A percentile compares a stretch with the other conserved stretches of the same genome.
Conservation (phyloP, 2,329 filamentous ascomycete genomes). For the Cladophialophora chaetospira region DNA sequence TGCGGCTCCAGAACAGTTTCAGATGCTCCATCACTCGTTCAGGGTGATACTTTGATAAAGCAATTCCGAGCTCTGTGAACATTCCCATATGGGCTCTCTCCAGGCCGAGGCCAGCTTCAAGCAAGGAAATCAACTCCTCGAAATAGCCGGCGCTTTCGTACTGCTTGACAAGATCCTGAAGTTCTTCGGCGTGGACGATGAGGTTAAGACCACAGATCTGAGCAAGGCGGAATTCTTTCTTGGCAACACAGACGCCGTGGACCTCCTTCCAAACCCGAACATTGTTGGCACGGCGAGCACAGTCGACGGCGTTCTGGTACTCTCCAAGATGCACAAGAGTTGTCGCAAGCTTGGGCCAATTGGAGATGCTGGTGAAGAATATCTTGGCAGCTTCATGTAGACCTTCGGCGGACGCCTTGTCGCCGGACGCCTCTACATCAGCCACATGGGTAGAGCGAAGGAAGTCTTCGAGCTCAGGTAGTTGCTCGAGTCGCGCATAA, state of each 20-base stretch:
- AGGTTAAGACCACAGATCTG: constrained; percentile 99
- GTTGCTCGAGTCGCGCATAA: constrained; percentile 87
- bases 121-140: constrained; percentile 90
- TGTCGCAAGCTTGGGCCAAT: constrained; percentile 98
- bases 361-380: constrained; percentile 96
- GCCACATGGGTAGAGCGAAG: constrained; percentile 89
- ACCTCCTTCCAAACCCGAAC: constrained; percentile 99
- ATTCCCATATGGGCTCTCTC: constrained; percentile 95
- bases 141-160: constrained; percentile 98
- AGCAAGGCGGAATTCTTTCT: constrained; percentile 98
- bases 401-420: constrained; percentile 95
- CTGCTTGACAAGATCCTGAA: constrained; percentile 89
- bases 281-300: constrained; percentile 96
- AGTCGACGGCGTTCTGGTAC: constrained; percentile 97
- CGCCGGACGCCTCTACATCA: constrained; percentile 92
- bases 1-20: constrained; percentile 96
- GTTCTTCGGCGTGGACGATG: constrained; percentile 94
- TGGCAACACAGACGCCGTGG: constrained; percentile 90
- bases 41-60: constrained; percentile 90
- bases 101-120: constrained; percentile 92
- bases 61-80: constrained; percentile 92
- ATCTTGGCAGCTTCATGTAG: constrained; percentile 97
- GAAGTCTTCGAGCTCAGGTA: constrained; percentile 94
- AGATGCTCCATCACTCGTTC: constrained; percentile 98
- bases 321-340: constrained; percentile 96